Percentiles rank a stretch among this genome's conserved stretches.
These are phyloP conservation scores for Tulasnella sp. DNA, from an alignment of 768 basidiomycete genomes.

Conservation along the genomic window DNA sequence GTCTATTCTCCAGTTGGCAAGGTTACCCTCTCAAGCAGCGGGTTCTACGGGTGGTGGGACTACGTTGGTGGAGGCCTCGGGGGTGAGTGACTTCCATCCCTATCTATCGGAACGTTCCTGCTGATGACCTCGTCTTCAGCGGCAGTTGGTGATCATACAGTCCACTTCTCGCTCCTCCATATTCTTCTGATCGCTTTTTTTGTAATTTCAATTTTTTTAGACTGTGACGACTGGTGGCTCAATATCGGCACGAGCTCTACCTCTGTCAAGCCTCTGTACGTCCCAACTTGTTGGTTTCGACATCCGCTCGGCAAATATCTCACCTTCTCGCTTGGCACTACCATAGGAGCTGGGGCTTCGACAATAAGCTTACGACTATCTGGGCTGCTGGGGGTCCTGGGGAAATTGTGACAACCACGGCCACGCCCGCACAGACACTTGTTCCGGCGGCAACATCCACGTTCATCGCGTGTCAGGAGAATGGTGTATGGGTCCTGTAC, in stretches of 20 bases:
- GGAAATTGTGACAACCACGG: not conserved
- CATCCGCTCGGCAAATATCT: not conserved
- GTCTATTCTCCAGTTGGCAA: no score
- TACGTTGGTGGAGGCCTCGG: no score
- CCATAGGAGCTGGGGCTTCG: not conserved
- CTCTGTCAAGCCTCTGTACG: conserved; percentile 1
- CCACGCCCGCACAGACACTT: no score
- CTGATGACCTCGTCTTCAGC: no score
- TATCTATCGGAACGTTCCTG: no score
- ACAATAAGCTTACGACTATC: not conserved
- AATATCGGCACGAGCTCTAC: not conserved
- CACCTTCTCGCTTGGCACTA: not conserved
- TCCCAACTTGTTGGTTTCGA: not conserved
- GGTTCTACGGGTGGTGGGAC: no score
- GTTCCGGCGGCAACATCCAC: not conserved
- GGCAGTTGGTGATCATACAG: no score
- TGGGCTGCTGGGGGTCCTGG: not conserved
- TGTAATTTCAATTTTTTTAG: no score
- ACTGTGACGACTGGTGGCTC: conserved; percentile 4
- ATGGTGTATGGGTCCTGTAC: not conserved
- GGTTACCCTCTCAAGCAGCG: no score
- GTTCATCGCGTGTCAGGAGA: not conserved
- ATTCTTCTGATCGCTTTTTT: no score
- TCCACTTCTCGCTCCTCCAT: no score
- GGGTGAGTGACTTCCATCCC: no score